These are phyloP conservation scores for Aspergillus eucalypticola DNA, from an alignment of 2,329 filamentous ascomycete genomes.

Conservation along the genomic window DNA sequence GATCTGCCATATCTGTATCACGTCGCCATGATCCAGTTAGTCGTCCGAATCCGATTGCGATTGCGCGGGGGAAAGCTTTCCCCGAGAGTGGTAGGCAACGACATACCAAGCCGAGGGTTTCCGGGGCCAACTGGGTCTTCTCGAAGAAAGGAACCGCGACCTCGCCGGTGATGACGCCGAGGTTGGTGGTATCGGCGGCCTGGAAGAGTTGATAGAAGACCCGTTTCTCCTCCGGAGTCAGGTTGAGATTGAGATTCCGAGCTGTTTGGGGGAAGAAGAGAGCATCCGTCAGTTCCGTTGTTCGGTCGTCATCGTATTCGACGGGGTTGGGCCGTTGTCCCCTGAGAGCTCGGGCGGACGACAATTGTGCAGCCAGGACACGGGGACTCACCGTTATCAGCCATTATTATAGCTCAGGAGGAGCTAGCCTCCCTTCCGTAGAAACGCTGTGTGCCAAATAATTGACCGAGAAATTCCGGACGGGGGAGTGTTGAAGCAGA, in stretches of 20 bases:
- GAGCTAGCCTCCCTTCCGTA: conserved; percentile 30
- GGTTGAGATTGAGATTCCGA: conserved; percentile 70
- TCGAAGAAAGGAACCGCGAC: conserved; percentile 97
- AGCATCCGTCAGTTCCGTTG: conserved; percentile 29
- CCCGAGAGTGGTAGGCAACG: background rate
- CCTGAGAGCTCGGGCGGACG: conserved; percentile 24
- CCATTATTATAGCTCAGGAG: conserved; percentile 34
- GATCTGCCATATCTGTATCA: conserved; percentile 90
- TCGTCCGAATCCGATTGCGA: background rate
- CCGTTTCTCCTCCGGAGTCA: conserved; percentile 88
- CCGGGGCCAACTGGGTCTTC: conserved; percentile 84
- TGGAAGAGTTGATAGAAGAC: conserved; percentile 91
- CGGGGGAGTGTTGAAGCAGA: conserved; percentile 15
- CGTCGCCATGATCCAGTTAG: conserved; percentile 10
- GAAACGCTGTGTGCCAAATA: conserved; percentile 21
- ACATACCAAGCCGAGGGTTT: conserved; percentile 81
- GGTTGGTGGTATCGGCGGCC: conserved; percentile 85
- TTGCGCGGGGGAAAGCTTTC: background rate
- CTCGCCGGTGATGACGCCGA: conserved; percentile 94
- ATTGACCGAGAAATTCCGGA: conserved; percentile 12
- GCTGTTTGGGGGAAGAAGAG: conserved; percentile 22
- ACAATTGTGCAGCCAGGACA: conserved; percentile 1
- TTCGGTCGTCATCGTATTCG: conserved; percentile 11
- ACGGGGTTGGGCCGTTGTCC: conserved; percentile 25
- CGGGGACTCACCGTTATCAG: conserved; percentile 34